Evolutionary conservation across 2,329 filamentous ascomycete genomes (phyloP).

Genomic region (Setomelanomma holmii): DNA sequence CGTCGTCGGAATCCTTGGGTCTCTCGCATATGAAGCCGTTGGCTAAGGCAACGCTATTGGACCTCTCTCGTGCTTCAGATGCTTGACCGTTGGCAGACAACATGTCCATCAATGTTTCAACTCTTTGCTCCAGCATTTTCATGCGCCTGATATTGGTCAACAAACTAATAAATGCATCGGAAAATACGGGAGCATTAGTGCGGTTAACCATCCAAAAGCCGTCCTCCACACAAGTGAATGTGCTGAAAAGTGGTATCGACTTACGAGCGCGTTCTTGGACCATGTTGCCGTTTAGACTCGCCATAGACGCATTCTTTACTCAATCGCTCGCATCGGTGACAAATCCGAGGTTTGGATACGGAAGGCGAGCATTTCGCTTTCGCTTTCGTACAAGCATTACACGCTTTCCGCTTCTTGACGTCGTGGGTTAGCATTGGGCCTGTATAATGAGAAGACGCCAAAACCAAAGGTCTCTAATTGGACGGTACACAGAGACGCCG

Average conservation of each 20-base stretch:
- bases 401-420: slow-evolving; percentile 29
- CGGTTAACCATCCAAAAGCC: too few relatives aligned
- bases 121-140: slow-evolving; percentile 32
- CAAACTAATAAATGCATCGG: too few relatives aligned
- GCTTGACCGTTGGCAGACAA: slow-evolving; percentile 6
- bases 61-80: too few relatives aligned
- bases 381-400: slow-evolving; percentile 26
- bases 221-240: neutral
- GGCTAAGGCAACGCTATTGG: too few relatives aligned
- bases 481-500: neutral
- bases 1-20: too few relatives aligned
- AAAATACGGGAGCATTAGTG: too few relatives aligned
- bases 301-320: slow-evolving; percentile 27
- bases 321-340: slow-evolving; percentile 31
- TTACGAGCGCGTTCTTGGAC: slow-evolving; percentile 30
- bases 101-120: slow-evolving; percentile 30
- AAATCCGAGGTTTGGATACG: slow-evolving; percentile 14
- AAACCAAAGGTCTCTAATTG: neutral
- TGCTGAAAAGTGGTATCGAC: too few relatives aligned
- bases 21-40: too few relatives aligned
- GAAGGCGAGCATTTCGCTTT: slow-evolving; percentile 35
- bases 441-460: too few relatives aligned
- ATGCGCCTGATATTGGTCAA: too few relatives aligned
- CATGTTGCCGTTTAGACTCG: slow-evolving; percentile 15
- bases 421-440: neutral